Evolutionary conservation across 495 filamentous ascomycete species (phyloP), one percentile per base, ranked within the genome.

Genomic region (Cercophora newfieldiana): DNA sequence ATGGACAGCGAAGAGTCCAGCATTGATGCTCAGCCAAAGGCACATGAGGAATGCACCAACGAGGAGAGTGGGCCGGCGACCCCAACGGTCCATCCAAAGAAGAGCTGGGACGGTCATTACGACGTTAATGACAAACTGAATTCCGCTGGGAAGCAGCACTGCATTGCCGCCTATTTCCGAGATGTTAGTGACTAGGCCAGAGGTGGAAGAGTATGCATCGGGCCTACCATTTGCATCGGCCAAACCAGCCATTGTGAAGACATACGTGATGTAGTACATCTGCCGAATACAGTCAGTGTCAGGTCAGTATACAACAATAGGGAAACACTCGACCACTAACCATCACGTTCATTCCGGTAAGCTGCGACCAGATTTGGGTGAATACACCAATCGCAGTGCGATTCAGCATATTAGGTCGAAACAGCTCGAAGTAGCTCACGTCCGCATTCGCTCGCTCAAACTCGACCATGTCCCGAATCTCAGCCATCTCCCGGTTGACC

Each of bases 331-430:
- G 51, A 85, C 83, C 78, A 69, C 66, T 12, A 86, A 92, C 92
- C 90, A 93, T 93, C 14, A 92, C 90, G 72, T 93, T 94, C 88
- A 92, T 92, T 16, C 91, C 91, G 0, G 90, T 91, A 21, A 94
- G 79, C 71, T 95, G 91, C 28, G 87, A 88, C 91, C 91, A 94
- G 72, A 95, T 90, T 74, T 94, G 91, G 0, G 87, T 90, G 69
- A 92, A 92, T 51, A 94, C 69, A 58, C 91, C 90, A 68, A 92
- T 87, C 60, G 86, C 81, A 29, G 89, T 91, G 14, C 89, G 86
- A 77, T 91, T 91, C 72, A 92, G 79, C 89, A 93, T 93, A 48
- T 81, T 75, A 0, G 87, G 86, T 59, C 82, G 85, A 74, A 95
- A 82, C 6, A 95, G 79, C 68, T 93, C 90, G 21, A 88, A 65